phyloP scores from a whole-genome alignment of 1,284 basidiomycete genomes.

The Rhizopogon hawkerae region DNA sequence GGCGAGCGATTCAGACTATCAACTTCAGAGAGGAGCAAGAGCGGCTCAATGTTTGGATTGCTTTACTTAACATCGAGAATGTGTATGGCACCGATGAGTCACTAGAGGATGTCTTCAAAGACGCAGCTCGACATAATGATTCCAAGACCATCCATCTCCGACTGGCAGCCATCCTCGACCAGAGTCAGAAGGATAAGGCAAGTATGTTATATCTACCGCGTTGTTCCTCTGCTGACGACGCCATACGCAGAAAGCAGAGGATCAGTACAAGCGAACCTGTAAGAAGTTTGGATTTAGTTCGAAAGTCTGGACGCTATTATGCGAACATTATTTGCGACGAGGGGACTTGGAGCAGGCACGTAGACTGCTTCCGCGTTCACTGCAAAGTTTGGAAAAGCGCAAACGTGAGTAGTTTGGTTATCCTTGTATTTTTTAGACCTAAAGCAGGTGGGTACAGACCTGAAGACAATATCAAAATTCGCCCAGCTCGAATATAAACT shows the following conservation, averaged over 20 bases:
- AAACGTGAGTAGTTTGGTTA: constrained; percentile 66
- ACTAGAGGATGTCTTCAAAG: constrained; percentile 76
- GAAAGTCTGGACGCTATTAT: constrained; percentile 88
- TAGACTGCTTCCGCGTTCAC: constrained; percentile 77
- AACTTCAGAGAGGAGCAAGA: constrained; percentile 95
- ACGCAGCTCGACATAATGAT: constrained; percentile 87
- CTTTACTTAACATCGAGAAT: constrained; percentile 92
- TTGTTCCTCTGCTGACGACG: constrained; percentile 8
- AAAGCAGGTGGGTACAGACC: constrained; percentile 44
- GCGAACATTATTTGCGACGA: constrained; percentile 70
- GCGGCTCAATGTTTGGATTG: constrained; percentile 97
- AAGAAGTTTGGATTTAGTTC: constrained; percentile 92
- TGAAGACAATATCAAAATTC: constrained; percentile 92
- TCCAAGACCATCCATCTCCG: constrained; percentile 85
- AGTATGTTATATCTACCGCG: constrained; percentile 14
- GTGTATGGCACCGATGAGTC: constrained; percentile 82
- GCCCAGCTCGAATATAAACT: constrained; percentile 93
- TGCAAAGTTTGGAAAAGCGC: constrained; percentile 90
- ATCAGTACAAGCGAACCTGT: constrained; percentile 73
- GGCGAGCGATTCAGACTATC: constrained; percentile 82
- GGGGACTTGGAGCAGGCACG: constrained; percentile 75
- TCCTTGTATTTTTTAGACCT: constrained; percentile 1
- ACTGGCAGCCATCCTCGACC: constrained; percentile 77
- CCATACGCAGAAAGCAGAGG: constrained; percentile 66
- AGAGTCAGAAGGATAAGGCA: constrained; percentile 77